Conservation (phyloP, 805 yeast species). For the Starmera dryadoides region DNA sequence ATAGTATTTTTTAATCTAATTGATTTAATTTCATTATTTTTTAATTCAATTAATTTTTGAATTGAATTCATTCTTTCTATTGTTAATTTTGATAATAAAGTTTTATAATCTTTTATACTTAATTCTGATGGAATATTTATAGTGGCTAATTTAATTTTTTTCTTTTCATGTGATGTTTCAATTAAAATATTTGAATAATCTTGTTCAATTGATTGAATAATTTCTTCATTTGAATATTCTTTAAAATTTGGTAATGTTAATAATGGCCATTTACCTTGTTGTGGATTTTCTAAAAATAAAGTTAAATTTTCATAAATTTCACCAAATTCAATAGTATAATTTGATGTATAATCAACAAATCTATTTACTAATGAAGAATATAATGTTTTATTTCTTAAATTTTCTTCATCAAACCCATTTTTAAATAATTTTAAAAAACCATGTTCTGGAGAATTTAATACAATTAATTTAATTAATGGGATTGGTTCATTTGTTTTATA, state of each 20-base stretch:
- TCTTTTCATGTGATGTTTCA: conserved; percentile 12
- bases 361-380: conserved; percentile 18
- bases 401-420: conserved; percentile 9
- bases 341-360: conserved; percentile 2
- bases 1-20: conserved; percentile 31
- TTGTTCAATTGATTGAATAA: conserved; percentile 13
- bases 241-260: conserved; percentile 9
- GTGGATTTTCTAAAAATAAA: conserved; percentile 8
- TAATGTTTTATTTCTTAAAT: conserved; percentile 17
- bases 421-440: conserved; percentile 12
- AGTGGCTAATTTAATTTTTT: conserved; percentile 9
- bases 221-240: conserved; percentile 9
- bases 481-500: conserved; percentile 13
- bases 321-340: conserved; percentile 15
- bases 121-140: conserved; percentile 11
- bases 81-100: conserved; percentile 28
- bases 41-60: conserved; percentile 15
- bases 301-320: conserved; percentile 3
- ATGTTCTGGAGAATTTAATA: conserved; percentile 39
- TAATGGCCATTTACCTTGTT: conserved; percentile 3
- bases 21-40: conserved; percentile 14
- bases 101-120: conserved; percentile 27
- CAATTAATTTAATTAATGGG: conserved; percentile 40
- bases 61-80: conserved; percentile 25
- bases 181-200: conserved; percentile 9